Percentiles rank a stretch among this genome's conserved stretches.
These are phyloP conservation scores for Penicillium sp. DNA, from an alignment of 2,329 filamentous ascomycete genomes.

Conservation along the genomic window DNA sequence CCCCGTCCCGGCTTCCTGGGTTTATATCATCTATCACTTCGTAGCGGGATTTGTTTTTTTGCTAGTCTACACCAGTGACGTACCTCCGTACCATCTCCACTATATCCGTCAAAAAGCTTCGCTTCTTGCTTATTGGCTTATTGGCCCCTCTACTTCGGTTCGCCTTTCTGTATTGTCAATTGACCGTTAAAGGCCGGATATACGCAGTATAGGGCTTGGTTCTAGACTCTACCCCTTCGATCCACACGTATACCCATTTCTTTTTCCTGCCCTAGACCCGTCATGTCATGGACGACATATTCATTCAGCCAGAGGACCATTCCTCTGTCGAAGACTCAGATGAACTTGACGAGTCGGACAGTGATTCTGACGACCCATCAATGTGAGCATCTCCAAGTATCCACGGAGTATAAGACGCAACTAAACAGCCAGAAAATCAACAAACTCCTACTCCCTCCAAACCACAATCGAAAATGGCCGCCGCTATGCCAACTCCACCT, in stretches of 20 bases:
- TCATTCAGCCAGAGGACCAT: constrained; percentile 13
- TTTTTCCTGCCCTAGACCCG: constrained; percentile 7
- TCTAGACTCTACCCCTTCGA: neutral
- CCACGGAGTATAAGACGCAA: neutral
- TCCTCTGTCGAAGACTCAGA: neutral
- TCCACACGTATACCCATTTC: neutral
- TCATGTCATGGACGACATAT: constrained; percentile 29
- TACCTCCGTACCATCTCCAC: neutral
- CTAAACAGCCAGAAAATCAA: constrained; percentile 28
- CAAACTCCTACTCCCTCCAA: constrained; percentile 44
- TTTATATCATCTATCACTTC: constrained; percentile 6
- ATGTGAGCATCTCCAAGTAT: constrained; percentile 19
- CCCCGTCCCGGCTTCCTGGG: constrained; percentile 1
- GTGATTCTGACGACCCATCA: constrained; percentile 20
- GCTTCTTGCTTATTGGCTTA: neutral
- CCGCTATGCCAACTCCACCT: constrained; percentile 56
- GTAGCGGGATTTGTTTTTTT: neutral
- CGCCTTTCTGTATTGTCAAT: neutral
- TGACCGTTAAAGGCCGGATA: neutral
- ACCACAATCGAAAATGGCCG: constrained; percentile 58
- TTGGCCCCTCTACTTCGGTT: neutral
- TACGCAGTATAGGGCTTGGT: neutral
- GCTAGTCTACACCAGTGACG: neutral
- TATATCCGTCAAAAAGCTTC: neutral
- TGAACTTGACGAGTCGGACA: constrained; percentile 12